phyloP scores from a whole-genome alignment of 1,139 yeast genomes.

The Blastobotrys raffinosifermentans region DNA sequence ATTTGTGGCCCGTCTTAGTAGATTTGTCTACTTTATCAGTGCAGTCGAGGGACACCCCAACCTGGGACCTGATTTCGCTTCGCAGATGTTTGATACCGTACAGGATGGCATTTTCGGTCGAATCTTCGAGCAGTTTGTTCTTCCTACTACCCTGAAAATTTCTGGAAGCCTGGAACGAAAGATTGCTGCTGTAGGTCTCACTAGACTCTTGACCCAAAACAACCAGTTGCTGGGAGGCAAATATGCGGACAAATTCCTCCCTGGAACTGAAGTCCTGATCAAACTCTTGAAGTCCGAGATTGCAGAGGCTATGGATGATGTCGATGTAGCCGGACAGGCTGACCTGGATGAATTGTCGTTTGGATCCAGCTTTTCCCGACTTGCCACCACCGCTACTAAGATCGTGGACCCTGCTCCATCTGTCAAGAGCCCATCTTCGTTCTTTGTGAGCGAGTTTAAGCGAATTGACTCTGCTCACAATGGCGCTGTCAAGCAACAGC shows the following conservation, averaged over 20 bases:
- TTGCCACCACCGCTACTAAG: slow-evolving; percentile 55
- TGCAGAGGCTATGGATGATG: slow-evolving; percentile 23
- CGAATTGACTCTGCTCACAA: slow-evolving; percentile 27
- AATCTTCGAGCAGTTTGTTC: slow-evolving; percentile 54
- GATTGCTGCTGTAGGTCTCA: slow-evolving; percentile 66
- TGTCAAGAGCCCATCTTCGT: slow-evolving; percentile 37
- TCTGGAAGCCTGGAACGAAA: slow-evolving; percentile 71
- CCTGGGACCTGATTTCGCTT: slow-evolving; percentile 47
- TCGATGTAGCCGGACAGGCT: slow-evolving; percentile 8
- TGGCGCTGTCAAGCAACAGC: slow-evolving; percentile 24
- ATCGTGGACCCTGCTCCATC: slow-evolving; percentile 65
- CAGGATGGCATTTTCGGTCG: slow-evolving; percentile 61
- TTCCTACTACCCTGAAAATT: slow-evolving; percentile 61
- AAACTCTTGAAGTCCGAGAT: slow-evolving; percentile 38
- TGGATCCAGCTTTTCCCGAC: slow-evolving; percentile 77
- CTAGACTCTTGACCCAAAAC: slow-evolving; percentile 48
- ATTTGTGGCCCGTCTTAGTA: slow-evolving; percentile 52
- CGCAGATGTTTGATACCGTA: slow-evolving; percentile 54
- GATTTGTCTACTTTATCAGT: slow-evolving; percentile 62
- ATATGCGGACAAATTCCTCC: slow-evolving; percentile 42
- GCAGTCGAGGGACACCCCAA: slow-evolving; percentile 37
- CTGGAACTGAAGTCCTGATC: slow-evolving; percentile 49
- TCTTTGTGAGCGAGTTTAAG: slow-evolving; percentile 34
- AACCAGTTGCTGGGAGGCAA: slow-evolving; percentile 33
- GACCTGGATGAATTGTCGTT: slow-evolving; percentile 61